Evolutionary conservation across 2,329 filamentous ascomycete genomes (phyloP).

Genomic region (Emmonsia crescens): DNA sequence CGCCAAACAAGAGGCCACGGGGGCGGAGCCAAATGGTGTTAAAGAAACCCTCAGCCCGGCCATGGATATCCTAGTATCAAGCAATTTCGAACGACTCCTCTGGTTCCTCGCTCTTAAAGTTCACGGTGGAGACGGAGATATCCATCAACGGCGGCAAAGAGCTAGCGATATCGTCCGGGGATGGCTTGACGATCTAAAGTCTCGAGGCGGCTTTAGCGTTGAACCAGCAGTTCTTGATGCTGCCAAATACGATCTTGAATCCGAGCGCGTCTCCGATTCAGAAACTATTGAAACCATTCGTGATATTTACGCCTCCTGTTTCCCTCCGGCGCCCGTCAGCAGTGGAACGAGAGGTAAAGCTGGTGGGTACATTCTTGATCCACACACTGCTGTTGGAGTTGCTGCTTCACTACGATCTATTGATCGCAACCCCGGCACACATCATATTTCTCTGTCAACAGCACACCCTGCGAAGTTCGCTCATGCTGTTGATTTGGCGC

Average conservation of each 20-base stretch:
- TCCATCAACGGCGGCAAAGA: slow-evolving; percentile 37
- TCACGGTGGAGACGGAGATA: slow-evolving; percentile 47
- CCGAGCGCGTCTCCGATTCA: slow-evolving; percentile 55
- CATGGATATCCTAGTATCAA: slow-evolving; percentile 95
- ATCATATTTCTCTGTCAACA: slow-evolving; percentile 79
- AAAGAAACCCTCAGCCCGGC: slow-evolving; percentile 89
- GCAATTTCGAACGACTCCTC: slow-evolving; percentile 90
- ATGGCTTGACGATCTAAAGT: slow-evolving; percentile 76
- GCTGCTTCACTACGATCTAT: slow-evolving; percentile 63
- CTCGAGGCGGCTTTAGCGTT: slow-evolving; percentile 71
- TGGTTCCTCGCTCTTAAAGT: slow-evolving; percentile 84
- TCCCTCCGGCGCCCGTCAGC: slow-evolving; percentile 35
- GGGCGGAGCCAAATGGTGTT: slow-evolving; percentile 49
- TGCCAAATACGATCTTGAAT: slow-evolving; percentile 67
- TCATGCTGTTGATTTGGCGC: slow-evolving; percentile 67
- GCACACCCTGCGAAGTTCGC: slow-evolving; percentile 95
- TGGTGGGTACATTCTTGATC: slow-evolving; percentile 74
- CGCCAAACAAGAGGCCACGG: slow-evolving; percentile 24
- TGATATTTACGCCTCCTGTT: slow-evolving; percentile 44
- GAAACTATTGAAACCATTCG: slow-evolving; percentile 60
- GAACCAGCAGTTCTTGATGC: slow-evolving; percentile 59
- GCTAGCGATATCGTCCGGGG: slow-evolving; percentile 61
- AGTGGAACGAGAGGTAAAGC: slow-evolving; percentile 29
- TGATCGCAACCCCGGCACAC: slow-evolving; percentile 38
- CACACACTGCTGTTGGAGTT: slow-evolving; percentile 82